Percentiles rank a stretch among this genome's conserved stretches.
Evolutionary conservation across 1,284 basidiomycete species (phyloP).

Genomic region (Chiua sp.): DNA sequence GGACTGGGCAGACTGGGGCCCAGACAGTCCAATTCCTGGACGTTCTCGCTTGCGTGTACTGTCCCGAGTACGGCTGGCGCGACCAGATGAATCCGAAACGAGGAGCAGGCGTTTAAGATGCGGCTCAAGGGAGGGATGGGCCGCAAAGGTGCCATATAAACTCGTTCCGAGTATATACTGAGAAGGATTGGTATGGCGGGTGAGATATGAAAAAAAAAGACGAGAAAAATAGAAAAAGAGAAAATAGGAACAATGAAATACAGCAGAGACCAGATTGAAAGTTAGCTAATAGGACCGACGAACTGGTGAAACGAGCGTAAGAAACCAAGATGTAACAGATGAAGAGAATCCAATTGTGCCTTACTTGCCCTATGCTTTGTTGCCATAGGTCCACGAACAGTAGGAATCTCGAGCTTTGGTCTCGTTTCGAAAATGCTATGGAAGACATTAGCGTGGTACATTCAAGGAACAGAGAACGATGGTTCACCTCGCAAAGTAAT

Average conservation of each 20-base stretch:
- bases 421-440: slow-evolving; percentile 24
- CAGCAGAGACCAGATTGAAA: not conserved
- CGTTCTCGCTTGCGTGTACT: too few species aligned
- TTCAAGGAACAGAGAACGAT: not conserved
- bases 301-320: slow-evolving; percentile 6
- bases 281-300: not conserved
- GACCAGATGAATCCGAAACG: too few species aligned
- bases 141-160: slow-evolving; percentile 17
- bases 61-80: too few species aligned
- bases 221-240: not conserved
- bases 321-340: not conserved
- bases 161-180: slow-evolving; percentile 31
- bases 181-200: not conserved
- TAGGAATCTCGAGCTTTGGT: slow-evolving; percentile 17
- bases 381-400: slow-evolving; percentile 27
- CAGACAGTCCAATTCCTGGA: too few species aligned
- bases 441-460: not conserved
- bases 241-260: slow-evolving; percentile 3
- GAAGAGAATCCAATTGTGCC: not conserved
- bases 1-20: too few species aligned
- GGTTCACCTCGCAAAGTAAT: slow-evolving; percentile 31
- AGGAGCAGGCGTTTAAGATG: not conserved
- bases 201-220: not conserved
- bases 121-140: slow-evolving; percentile 22
- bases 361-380: slow-evolving; percentile 23